Evolutionary conservation across 495 filamentous ascomycete species (phyloP).

Genomic region (Penicillium flavigenum): DNA sequence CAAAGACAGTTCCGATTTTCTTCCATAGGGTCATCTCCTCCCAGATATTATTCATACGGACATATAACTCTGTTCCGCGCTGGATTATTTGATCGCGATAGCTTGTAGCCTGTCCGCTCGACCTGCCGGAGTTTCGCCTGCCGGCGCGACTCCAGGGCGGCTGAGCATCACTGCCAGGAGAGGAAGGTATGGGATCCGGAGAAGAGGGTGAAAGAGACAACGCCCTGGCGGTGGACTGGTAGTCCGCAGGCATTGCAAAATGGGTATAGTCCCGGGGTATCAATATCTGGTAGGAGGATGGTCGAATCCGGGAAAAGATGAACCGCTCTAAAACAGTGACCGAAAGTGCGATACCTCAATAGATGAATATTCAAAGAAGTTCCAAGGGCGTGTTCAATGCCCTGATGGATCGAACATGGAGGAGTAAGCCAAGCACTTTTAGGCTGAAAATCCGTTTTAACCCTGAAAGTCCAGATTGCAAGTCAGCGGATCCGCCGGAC

Average conservation of each 20-base stretch:
- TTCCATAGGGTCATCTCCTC: slow-evolving; percentile 59
- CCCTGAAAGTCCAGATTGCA: slow-evolving; percentile 9
- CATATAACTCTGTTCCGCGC: slow-evolving; percentile 33
- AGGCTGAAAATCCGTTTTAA: slow-evolving; percentile 8
- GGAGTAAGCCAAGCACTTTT: slow-evolving; percentile 7
- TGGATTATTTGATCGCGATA: slow-evolving; percentile 48
- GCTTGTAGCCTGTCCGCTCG: slow-evolving; percentile 27
- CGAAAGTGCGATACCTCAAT: slow-evolving; percentile 7
- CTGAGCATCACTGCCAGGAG: slow-evolving; percentile 37
- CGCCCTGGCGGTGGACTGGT: slow-evolving; percentile 62
- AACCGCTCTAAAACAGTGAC: slow-evolving; percentile 8
- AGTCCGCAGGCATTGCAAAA: slow-evolving; percentile 54
- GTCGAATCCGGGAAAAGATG: slow-evolving; percentile 8
- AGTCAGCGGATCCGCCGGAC: slow-evolving; percentile 14
- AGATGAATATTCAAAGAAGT: neutral
- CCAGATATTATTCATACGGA: slow-evolving; percentile 41
- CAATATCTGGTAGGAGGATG: slow-evolving; percentile 6
- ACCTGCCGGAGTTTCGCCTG: slow-evolving; percentile 36
- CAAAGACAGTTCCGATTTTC: slow-evolving; percentile 54
- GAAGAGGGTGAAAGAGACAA: slow-evolving; percentile 61
- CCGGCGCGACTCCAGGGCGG: slow-evolving; percentile 43
- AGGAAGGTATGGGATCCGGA: slow-evolving; percentile 36
- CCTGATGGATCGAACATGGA: slow-evolving; percentile 13
- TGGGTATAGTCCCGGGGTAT: slow-evolving; percentile 10
- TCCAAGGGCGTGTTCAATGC: slow-evolving; percentile 19